Conservation (phyloP, 2,329 filamentous ascomycete genomes). For the Eutypa lata region DNA sequence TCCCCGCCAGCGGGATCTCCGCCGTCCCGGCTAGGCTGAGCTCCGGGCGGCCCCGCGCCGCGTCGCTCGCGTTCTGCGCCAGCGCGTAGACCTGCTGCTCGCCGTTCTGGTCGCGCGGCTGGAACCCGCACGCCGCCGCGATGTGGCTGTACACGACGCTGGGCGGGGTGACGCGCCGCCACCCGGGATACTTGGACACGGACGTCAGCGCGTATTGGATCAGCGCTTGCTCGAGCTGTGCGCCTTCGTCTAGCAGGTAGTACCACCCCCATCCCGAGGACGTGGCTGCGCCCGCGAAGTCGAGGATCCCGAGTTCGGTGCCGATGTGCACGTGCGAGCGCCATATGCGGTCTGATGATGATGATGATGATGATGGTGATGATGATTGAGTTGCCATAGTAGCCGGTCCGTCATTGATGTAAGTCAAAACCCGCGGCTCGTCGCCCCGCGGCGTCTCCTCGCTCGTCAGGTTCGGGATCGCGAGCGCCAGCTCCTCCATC, state of each 20-base stretch:
- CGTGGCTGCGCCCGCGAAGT: slow-evolving; percentile 79
- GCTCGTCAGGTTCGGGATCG: slow-evolving; percentile 84
- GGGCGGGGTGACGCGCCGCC: slow-evolving; percentile 78
- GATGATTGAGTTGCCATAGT: background rate
- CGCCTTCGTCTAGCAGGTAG: slow-evolving; percentile 87
- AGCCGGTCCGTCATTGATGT: slow-evolving; percentile 61
- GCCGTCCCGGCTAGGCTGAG: slow-evolving; percentile 83
- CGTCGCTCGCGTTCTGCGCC: slow-evolving; percentile 62
- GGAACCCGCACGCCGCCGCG: slow-evolving; percentile 87
- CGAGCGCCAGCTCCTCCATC: slow-evolving; percentile 71
- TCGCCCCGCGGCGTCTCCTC: slow-evolving; percentile 68
- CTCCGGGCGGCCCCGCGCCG: slow-evolving; percentile 60
- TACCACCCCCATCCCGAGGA: slow-evolving; percentile 97
- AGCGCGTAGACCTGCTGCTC: slow-evolving; percentile 91
- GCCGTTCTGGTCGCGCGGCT: slow-evolving; percentile 83
- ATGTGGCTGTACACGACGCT: slow-evolving; percentile 92
- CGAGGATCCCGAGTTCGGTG: slow-evolving; percentile 78
- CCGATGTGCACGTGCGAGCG: slow-evolving; percentile 86
- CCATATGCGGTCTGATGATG: slow-evolving; percentile 46
- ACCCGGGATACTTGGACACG: slow-evolving; percentile 65
- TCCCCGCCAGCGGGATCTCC: slow-evolving; percentile 89
- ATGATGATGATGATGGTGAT: slow-evolving; percentile 12
- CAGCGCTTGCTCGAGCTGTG: slow-evolving; percentile 90
- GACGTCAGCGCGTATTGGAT: slow-evolving; percentile 79
- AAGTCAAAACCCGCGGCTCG: slow-evolving; percentile 63